These are phyloP conservation scores for Spatholobus suberectus DNA, from an alignment of 306 rosid genomes.

Conservation along the genomic window DNA sequence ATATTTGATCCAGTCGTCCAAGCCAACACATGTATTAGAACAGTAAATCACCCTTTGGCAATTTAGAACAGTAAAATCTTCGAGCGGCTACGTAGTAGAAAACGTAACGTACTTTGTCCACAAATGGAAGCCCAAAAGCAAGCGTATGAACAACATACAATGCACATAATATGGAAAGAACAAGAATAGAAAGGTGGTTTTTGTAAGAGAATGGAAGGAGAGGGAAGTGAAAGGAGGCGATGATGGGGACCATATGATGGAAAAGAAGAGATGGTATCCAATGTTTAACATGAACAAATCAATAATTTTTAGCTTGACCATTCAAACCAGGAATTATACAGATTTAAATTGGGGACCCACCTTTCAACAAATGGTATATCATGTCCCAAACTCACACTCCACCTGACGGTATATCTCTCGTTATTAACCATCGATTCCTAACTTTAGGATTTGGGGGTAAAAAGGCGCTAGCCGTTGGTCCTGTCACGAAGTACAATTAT, in stretches of 20 bases:
- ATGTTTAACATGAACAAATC: constrained; percentile 56
- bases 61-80: background rate
- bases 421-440: constrained; percentile 47
- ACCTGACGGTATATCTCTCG: constrained; percentile 34
- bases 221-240: background rate
- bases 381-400: constrained; percentile 35
- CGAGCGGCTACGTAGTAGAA: background rate
- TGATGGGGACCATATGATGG: background rate
- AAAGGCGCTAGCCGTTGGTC: constrained; percentile 27
- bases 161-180: background rate
- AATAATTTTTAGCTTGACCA: constrained; percentile 81
- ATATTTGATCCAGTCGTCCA: background rate
- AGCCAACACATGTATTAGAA: background rate
- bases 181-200: no score
- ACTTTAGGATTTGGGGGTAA: constrained; percentile 36
- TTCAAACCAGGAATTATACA: constrained; percentile 60
- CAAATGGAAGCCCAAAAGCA: background rate
- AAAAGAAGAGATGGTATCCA: constrained; percentile 57
- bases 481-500: constrained; percentile 35
- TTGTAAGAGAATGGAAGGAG: constrained; percentile 7
- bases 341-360: constrained; percentile 48
- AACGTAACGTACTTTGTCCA: background rate
- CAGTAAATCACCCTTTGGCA: background rate
- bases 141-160: background rate
- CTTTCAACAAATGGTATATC: constrained; percentile 22